Conservation (phyloP, 192 early-diverging fungal genomes). For the Podila epicladia region DNA sequence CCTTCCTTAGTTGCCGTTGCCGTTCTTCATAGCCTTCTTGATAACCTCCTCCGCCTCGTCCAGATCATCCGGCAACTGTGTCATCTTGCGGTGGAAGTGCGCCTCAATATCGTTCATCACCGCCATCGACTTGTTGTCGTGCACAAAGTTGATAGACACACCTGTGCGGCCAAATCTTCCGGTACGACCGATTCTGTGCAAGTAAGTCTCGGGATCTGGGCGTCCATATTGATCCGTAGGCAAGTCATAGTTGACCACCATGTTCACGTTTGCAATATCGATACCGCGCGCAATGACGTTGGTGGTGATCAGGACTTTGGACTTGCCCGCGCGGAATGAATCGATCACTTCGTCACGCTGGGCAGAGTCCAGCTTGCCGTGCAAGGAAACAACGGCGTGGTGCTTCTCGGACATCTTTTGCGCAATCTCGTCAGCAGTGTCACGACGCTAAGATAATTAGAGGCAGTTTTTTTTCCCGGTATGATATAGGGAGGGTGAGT, state of each 20-base stretch:
- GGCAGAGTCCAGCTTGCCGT: slow-evolving; percentile 79
- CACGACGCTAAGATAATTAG: slow-evolving; percentile 62
- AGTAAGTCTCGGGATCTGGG: slow-evolving; percentile 94
- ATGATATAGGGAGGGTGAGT: background rate
- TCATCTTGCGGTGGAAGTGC: slow-evolving; percentile 84
- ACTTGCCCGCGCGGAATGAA: slow-evolving; percentile 87
- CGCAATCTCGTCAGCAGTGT: slow-evolving; percentile 86
- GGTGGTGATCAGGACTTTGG: slow-evolving; percentile 96
- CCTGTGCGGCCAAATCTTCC: slow-evolving; percentile 97
- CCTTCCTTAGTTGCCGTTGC: background rate
- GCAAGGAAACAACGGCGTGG: slow-evolving; percentile 84
- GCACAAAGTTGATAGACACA: slow-evolving; percentile 95
- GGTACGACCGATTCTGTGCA: slow-evolving; percentile 98
- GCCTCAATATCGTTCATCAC: slow-evolving; percentile 88
- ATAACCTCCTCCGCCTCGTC: slow-evolving; percentile 87
- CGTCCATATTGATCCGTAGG: slow-evolving; percentile 70
- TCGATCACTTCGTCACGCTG: slow-evolving; percentile 94
- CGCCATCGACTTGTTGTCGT: slow-evolving; percentile 74
- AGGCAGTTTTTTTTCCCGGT: background rate
- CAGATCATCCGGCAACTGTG: slow-evolving; percentile 81
- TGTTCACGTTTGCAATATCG: slow-evolving; percentile 94
- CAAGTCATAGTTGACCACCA: slow-evolving; percentile 98
- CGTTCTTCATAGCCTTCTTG: slow-evolving; percentile 73
- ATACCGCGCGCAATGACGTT: slow-evolving; percentile 98
- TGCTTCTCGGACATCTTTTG: slow-evolving; percentile 81